A percentile compares a stretch with the other conserved stretches of the same genome.
These are phyloP conservation scores for Aspergillus quadrilineatus DNA, from an alignment of 2,329 filamentous ascomycete genomes.

Conservation along the genomic window DNA sequence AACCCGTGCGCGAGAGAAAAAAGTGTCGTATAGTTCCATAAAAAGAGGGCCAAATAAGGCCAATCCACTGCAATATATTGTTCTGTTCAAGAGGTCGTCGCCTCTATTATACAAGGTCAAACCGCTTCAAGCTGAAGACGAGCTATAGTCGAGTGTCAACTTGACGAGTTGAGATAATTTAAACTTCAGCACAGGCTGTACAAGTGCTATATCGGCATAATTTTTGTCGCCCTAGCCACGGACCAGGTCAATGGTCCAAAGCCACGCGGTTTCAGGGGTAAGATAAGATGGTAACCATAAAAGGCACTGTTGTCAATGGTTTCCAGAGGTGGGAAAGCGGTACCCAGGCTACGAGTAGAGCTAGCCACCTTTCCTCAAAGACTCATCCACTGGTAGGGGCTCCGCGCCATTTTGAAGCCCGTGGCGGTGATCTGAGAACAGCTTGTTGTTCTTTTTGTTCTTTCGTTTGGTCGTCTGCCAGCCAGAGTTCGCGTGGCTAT, in stretches of 20 bases:
- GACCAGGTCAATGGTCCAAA: neutral
- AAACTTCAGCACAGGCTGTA: slow-evolving; percentile 15
- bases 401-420: slow-evolving; percentile 35
- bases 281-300: neutral
- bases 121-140: neutral
- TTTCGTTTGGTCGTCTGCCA: slow-evolving; percentile 50
- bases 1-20: slow-evolving; percentile 8
- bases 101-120: slow-evolving; percentile 24
- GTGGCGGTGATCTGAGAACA: slow-evolving; percentile 32
- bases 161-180: slow-evolving; percentile 7
- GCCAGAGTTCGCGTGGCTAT: slow-evolving; percentile 26
- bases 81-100: slow-evolving; percentile 15
- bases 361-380: slow-evolving; percentile 41
- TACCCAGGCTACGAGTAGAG: too few relatives aligned
- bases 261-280: neutral
- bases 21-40: slow-evolving; percentile 23
- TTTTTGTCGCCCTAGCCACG: slow-evolving; percentile 2
- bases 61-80: slow-evolving; percentile 19
- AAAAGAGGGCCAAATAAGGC: slow-evolving; percentile 10
- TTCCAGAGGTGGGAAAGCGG: neutral
- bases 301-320: neutral
- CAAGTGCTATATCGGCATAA: slow-evolving; percentile 11
- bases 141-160: slow-evolving; percentile 8
- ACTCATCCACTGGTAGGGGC: slow-evolving; percentile 43
- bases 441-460: slow-evolving; percentile 39